phyloP scores from a whole-genome alignment of 495 filamentous ascomycete species.

The Penicillium samsonianum region DNA sequence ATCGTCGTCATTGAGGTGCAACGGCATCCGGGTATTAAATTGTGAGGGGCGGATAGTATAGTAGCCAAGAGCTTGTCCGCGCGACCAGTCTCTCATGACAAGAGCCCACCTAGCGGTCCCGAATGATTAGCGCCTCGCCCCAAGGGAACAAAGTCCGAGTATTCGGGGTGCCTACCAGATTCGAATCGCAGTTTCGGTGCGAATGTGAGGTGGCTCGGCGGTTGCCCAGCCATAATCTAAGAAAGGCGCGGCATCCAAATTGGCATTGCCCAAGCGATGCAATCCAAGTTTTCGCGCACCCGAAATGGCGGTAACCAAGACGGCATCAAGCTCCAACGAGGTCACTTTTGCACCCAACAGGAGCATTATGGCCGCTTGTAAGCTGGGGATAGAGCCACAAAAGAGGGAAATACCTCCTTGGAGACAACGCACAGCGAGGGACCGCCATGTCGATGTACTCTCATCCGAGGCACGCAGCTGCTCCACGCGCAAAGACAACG shows the following conservation, averaged over 20 bases:
- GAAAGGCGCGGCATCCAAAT: conserved; percentile 1
- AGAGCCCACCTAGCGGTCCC: too few species aligned
- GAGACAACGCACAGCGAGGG: conserved; percentile 32
- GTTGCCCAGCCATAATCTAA: background rate
- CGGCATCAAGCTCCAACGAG: conserved; percentile 24
- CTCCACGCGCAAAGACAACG: background rate
- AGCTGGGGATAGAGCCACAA: conserved; percentile 31
- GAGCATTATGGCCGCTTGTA: conserved; percentile 36
- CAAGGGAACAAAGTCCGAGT: background rate
- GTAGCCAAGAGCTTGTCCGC: too few species aligned
- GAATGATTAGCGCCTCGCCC: too few species aligned
- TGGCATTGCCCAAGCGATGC: conserved; percentile 29
- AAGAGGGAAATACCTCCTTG: conserved; percentile 26
- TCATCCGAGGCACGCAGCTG: conserved; percentile 10
- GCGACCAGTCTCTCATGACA: too few species aligned
- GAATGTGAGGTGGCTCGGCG: conserved; percentile 8
- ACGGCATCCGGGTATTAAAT: too few species aligned
- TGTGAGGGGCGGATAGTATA: too few species aligned
- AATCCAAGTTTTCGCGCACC: conserved; percentile 32
- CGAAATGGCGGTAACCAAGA: conserved; percentile 34
- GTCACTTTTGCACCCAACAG: conserved; percentile 30
- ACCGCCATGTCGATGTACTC: conserved; percentile 22
- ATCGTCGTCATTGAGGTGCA: too few species aligned
- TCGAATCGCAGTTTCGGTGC: conserved; percentile 20
- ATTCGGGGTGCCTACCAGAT: conserved; percentile 16